Evolutionary conservation across 495 filamentous ascomycete species (phyloP).

Genomic region (Daldinia decipiens): DNA sequence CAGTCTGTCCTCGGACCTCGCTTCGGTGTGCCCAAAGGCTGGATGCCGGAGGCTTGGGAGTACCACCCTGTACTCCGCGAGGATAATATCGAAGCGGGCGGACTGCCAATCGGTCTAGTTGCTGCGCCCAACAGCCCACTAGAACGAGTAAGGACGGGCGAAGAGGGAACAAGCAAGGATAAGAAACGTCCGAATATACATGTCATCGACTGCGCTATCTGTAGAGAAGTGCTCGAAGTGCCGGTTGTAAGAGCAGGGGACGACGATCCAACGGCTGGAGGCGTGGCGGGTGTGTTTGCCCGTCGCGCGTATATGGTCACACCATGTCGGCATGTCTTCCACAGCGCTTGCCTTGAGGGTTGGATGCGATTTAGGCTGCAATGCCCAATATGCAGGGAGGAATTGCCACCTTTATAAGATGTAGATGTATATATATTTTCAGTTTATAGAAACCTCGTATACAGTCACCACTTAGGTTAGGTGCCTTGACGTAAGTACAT

Average conservation of each 20-base stretch:
- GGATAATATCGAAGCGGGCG: constrained; percentile 79
- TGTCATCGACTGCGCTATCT: constrained; percentile 89
- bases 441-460: neutral
- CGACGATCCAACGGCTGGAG: constrained; percentile 61
- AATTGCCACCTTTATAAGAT: constrained; percentile 76
- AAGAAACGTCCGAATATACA: constrained; percentile 57
- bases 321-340: constrained; percentile 95
- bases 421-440: neutral
- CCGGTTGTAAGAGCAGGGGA: constrained; percentile 74
- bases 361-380: constrained; percentile 95
- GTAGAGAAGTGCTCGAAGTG: constrained; percentile 89
- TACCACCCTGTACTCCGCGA: constrained; percentile 94
- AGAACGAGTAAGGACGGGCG: constrained; percentile 46
- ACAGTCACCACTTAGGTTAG: no score
- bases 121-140: constrained; percentile 51
- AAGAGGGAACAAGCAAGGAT: constrained; percentile 38
- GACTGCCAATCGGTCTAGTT: constrained; percentile 76
- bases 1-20: constrained; percentile 90
- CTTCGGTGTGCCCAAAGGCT: constrained; percentile 69
- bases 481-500: no score
- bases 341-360: constrained; percentile 90
- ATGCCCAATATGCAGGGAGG: constrained; percentile 95
- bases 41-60: constrained; percentile 88
- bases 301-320: constrained; percentile 94
- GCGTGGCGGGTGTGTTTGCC: constrained; percentile 76